Base-by-base conservation (phyloP, 768 basidiomycete species). In the Hemileccinum rubropunctum region DNA sequence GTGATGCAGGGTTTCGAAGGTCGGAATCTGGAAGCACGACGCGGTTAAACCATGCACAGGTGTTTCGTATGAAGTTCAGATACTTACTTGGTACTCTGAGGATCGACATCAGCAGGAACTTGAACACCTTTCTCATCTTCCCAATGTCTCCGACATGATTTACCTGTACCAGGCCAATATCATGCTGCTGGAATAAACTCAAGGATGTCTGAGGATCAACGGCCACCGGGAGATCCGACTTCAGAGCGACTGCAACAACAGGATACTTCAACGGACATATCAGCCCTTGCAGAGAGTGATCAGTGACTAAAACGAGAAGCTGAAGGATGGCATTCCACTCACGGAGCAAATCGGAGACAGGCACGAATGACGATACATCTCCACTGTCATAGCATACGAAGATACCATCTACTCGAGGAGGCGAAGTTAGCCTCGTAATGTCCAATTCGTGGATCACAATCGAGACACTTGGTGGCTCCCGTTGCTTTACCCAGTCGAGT, bases 301-400 rank as follows among this genome's bases (percentile, higher is more conserved):
- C 41, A 59, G 53, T 34, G 47, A 47, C 33, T 47, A 38, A n/a
- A 50, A 38, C 26, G 14, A 47, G 39, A 56, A 43, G 37, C 17
- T n/a, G 23, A 47, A 50, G 26, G 7, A 38, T 21, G 36, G 21
- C 13, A 39, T 35, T 45, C 5, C 15, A 79, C 89, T 68, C 62
- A 94, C 93, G 76, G 28, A 95, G 73, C 42, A 91, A 75, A 27
- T 76, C 76, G 63, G 82, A 76, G 15, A 95, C 76, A 14, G 82
- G 83, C 14, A 66, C 66, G 59, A 90, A 85, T 18, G 91, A 91
- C 2, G 71, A 66, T 48, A 64, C 63, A 50, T 81, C 73, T 1
- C 82, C 79, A 10, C 84, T 79, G 68, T 94, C 89, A 66, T 94
- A 97, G 62, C 93, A 97, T 21, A 97, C 74, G 45, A 97, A 78